Evolutionary conservation across 371 early-diverging fungal species (phyloP), one percentile per base, ranked within the genome.

Genomic region (Globomyces sp.): DNA sequence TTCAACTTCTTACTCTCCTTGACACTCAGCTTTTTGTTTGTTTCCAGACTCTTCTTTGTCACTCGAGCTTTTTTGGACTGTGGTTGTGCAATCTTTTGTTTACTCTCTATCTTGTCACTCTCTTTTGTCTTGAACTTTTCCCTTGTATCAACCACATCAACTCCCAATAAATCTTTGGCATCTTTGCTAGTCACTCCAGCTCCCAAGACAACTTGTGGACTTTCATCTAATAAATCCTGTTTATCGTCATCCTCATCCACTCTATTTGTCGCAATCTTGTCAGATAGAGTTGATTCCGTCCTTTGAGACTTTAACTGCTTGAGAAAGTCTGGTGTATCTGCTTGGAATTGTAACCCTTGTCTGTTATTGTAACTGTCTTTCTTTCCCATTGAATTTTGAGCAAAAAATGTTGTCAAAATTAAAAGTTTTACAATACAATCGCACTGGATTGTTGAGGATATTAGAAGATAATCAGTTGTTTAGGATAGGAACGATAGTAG

Each of bases 291-390:
- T 39, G 55, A 36, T n/a, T 55, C 40, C 39, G 36, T 55, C 2
- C 40, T 40, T 9, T 24, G 6, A 6, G 3, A 3, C n/a, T 55
- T 36, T 40, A 55, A 39, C 40, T 39, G 6, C 3, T 55, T 55
- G 6, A 55, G 40, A n/a, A 55, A 55, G 2, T 55, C 55, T 55
- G 55, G 55, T 3, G 40, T 40, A 8, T 55, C 55, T 39, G 55
- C 55, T 39, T 55, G 55, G 40, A 55, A 55, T 55, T 55, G 55
- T n/a, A 55, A 39, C 40, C 55, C 55, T n/a, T 55, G 55, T 39
- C 55, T 55, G 39, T 36, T 39, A 8, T 55, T 55, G 39, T 55
- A 55, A 55, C 40, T 55, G 8, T 55, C 11, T n/a, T 39, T 55
- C 40, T 4, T 55, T 39, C 6, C 39, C 24, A 24, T 24, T 24